These are phyloP conservation scores for Cercophora samala DNA, from an alignment of 495 filamentous ascomycete genomes.

Conservation along the genomic window DNA sequence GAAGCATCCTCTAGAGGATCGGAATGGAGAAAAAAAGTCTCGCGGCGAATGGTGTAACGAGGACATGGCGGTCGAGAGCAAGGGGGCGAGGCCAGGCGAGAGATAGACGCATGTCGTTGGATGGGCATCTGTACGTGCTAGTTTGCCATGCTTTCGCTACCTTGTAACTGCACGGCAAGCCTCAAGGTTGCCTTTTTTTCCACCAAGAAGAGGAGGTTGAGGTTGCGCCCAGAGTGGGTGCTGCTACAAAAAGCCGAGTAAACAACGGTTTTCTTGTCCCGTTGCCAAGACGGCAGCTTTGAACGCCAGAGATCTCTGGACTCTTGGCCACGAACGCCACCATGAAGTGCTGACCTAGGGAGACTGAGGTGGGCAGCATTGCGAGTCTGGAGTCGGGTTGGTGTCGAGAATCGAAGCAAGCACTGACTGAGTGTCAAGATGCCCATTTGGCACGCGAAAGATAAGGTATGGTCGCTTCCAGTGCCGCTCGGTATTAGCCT, in stretches of 20 bases:
- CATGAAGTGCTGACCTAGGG: neutral
- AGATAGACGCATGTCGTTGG: neutral
- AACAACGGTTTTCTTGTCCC: conserved; percentile 12
- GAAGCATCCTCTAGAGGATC: neutral
- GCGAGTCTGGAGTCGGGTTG: neutral
- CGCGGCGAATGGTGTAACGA: neutral
- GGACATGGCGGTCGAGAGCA: neutral
- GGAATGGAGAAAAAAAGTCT: neutral
- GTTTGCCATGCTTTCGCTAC: neutral
- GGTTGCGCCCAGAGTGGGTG: neutral
- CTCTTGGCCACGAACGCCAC: neutral
- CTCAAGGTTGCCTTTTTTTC: conserved; percentile 18
- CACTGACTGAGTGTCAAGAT: neutral
- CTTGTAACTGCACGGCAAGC: neutral
- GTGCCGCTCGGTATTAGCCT: conserved; percentile 13
- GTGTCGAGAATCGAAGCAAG: neutral
- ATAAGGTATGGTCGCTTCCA: neutral
- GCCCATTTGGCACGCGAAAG: neutral
- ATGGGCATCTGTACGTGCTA: neutral
- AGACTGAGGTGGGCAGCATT: neutral
- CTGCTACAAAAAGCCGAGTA: neutral
- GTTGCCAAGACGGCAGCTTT: conserved; percentile 12
- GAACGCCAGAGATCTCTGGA: neutral
- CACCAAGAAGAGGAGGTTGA: conserved; percentile 19
- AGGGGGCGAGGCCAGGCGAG: neutral